Percentiles rank a stretch among this genome's conserved stretches.
These are phyloP conservation scores for Jatropha multifida DNA, from an alignment of 441 rosid species.

Conservation along the genomic window DNA sequence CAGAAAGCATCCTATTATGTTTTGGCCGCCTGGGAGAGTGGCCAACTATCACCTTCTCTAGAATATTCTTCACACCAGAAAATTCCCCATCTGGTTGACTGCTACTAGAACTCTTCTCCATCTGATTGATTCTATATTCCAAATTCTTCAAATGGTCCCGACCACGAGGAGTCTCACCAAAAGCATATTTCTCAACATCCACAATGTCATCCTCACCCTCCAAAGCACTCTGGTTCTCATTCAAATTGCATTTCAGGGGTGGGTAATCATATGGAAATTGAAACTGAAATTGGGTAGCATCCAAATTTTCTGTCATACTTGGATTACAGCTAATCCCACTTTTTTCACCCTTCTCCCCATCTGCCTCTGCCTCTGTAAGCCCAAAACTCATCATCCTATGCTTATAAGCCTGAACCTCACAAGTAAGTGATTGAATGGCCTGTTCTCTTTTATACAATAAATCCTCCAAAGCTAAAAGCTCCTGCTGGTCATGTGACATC, in stretches of 20 bases:
- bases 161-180: constrained; percentile 58
- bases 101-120: constrained; percentile 70
- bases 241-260: constrained; percentile 64
- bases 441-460: constrained; percentile 87
- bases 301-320: constrained; percentile 41
- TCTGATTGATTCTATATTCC: constrained; percentile 69
- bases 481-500: constrained; percentile 90
- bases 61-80: constrained; percentile 41
- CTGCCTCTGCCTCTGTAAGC: constrained; percentile 65
- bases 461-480: constrained; percentile 70
- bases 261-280: constrained; percentile 75
- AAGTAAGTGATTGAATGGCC: constrained; percentile 66
- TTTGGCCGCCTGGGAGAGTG: constrained; percentile 65
- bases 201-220: constrained; percentile 65
- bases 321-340: constrained; percentile 33
- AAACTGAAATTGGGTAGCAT: constrained; percentile 46
- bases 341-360: constrained; percentile 43
- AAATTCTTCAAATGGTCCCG: constrained; percentile 58
- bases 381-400: constrained; percentile 96
- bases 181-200: constrained; percentile 73
- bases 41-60: constrained; percentile 78
- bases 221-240: constrained; percentile 48
- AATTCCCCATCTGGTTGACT: constrained; percentile 47
- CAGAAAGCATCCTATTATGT: constrained; percentile 54
- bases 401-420: constrained; percentile 85